Percentiles rank a stretch among this genome's conserved stretches.
These are phyloP conservation scores for Delphinella strobiligena DNA, from an alignment of 2,329 filamentous ascomycete genomes.

Conservation along the genomic window DNA sequence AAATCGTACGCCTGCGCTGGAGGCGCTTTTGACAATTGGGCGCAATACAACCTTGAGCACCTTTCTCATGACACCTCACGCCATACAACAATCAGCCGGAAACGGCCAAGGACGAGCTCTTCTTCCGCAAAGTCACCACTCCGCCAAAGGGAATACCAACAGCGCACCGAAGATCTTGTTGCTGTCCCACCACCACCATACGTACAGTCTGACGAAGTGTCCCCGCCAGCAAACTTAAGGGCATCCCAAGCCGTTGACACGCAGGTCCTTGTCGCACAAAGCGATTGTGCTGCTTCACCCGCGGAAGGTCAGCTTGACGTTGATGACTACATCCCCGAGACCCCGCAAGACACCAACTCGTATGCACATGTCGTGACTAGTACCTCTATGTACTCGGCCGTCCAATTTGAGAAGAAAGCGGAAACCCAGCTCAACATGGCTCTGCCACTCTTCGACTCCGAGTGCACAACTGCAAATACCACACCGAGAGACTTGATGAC, in stretches of 20 bases:
- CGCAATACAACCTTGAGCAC: not conserved
- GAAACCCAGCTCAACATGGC: not conserved
- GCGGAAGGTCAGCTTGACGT: not conserved
- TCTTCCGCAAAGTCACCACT: too few relatives aligned
- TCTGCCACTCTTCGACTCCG: not conserved
- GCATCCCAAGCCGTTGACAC: not conserved
- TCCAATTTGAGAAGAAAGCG: not conserved
- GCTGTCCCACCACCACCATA: not conserved
- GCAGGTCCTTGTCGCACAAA: not conserved
- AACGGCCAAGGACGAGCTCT: not conserved
- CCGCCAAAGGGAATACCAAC: not conserved
- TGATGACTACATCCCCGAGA: not conserved
- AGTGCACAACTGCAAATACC: not conserved
- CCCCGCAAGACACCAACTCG: too few relatives aligned
- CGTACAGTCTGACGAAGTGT: not conserved
- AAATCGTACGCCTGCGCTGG: not conserved
- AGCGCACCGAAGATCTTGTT: not conserved
- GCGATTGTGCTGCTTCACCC: not conserved
- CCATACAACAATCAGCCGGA: not conserved
- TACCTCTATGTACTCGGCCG: too few relatives aligned
- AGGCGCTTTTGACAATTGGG: not conserved
- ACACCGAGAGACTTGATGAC: not conserved
- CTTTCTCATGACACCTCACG: not conserved
- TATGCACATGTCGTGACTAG: too few relatives aligned
- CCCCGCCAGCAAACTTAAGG: not conserved